Percentiles rank a stretch among this genome's conserved stretches.
These are phyloP conservation scores for Xylariales sp. DNA, from an alignment of 2,329 filamentous ascomycete species.

Conservation along the genomic window DNA sequence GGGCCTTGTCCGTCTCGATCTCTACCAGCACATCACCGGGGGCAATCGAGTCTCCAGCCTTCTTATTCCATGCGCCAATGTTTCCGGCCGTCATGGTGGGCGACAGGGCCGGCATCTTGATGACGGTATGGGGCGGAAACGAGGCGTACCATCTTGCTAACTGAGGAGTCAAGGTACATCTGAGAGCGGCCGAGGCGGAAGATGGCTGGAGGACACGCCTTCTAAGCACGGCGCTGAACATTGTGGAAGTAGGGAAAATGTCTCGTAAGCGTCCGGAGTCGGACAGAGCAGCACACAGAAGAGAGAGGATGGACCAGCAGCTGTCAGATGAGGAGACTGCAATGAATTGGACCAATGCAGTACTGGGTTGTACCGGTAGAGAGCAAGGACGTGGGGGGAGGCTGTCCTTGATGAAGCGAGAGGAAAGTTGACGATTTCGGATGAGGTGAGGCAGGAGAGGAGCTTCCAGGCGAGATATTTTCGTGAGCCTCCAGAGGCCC, in stretches of 20 bases:
- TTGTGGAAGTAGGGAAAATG: constrained; percentile 30
- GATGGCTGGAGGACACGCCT: constrained; percentile 56
- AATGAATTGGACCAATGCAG: no score
- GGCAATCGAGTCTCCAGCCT: constrained; percentile 78
- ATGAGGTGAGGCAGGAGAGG: constrained; percentile 12
- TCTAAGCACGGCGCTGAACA: constrained; percentile 61
- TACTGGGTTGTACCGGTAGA: no score
- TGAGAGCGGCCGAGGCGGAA: constrained; percentile 43
- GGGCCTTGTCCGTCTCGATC: constrained; percentile 99
- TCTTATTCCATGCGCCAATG: constrained; percentile 98
- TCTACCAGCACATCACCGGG: constrained; percentile 95
- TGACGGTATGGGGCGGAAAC: constrained; percentile 88
- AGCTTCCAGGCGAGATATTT: constrained; percentile 16
- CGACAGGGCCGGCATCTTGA: constrained; percentile 97
- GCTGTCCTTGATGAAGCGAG: no score
- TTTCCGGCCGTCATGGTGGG: constrained; percentile 97
- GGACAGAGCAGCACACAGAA: neutral
- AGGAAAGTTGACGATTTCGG: constrained; percentile 14
- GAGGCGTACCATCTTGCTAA: constrained; percentile 67
- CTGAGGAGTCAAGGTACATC: constrained; percentile 38
- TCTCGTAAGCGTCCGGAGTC: constrained; percentile 7
- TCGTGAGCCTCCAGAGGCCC: constrained; percentile 14
- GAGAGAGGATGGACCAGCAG: no score
- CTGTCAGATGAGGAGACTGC: no score
- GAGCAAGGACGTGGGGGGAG: no score